Evolutionary conservation across 2,329 filamentous ascomycete genomes (phyloP).

Genomic region (Epichloe aotearoae): DNA sequence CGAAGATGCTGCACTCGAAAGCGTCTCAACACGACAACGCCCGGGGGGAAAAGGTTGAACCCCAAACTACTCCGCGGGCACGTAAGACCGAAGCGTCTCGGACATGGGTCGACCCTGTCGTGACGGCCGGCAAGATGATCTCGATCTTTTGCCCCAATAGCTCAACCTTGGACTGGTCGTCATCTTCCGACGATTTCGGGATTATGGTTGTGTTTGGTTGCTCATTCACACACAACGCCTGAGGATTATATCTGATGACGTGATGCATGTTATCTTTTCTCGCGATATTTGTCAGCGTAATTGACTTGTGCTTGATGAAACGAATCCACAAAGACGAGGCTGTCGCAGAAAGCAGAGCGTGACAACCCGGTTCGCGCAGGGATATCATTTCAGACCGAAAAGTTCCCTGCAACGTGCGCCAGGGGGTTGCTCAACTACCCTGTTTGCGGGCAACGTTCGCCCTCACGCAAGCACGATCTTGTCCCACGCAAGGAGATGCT

Average conservation of each 20-base stretch:
- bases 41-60: background rate
- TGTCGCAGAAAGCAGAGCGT: background rate
- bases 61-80: background rate
- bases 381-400: background rate
- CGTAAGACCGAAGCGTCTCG: background rate
- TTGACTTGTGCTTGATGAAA: background rate
- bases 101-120: background rate
- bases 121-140: background rate
- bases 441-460: background rate
- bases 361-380: background rate
- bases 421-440: background rate
- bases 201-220: background rate
- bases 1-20: background rate
- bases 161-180: background rate
- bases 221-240: background rate
- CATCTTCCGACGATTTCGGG: background rate
- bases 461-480: conserved; percentile 4
- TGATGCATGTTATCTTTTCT: background rate
- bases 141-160: background rate
- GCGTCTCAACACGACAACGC: background rate
- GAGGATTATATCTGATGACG: background rate
- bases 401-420: background rate
- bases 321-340: background rate
- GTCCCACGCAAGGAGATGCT: conserved; percentile 4
- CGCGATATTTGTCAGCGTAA: background rate